phyloP scores from a whole-genome alignment of 176 grass and related monocot genomes.

The Zea luxurians region DNA sequence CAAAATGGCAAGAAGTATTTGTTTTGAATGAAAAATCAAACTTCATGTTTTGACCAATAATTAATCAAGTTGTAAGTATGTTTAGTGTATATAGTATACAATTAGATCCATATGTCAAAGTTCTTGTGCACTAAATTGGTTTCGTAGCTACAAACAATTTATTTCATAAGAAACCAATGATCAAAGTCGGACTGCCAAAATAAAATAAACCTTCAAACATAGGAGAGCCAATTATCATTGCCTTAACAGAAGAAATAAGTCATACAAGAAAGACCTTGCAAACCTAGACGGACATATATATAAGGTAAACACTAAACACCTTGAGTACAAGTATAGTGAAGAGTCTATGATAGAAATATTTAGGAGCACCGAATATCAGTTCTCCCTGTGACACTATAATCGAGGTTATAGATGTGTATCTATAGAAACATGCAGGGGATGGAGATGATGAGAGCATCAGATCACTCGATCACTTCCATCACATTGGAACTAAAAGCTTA shows the following conservation, averaged over 20 bases:
- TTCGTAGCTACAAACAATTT: not conserved
- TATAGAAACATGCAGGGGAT: not conserved
- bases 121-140: not conserved
- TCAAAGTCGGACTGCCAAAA: not conserved
- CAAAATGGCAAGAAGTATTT: not conserved
- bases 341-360: not conserved
- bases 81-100: not conserved
- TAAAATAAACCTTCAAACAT: not conserved
- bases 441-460: no score
- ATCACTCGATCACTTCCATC: no score
- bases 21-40: not conserved
- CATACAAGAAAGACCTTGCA: not conserved
- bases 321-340: constrained; percentile 7
- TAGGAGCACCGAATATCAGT: not conserved
- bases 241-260: not conserved
- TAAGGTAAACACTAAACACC: not conserved
- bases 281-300: not conserved
- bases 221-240: not conserved
- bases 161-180: not conserved
- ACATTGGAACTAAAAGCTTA: no score
- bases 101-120: not conserved
- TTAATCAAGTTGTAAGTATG: not conserved
- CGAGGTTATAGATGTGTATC: not conserved
- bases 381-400: constrained; percentile 11
- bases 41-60: not conserved